Evolutionary conservation across 768 basidiomycete species (phyloP).

Genomic region (Tricholoma sp.): DNA sequence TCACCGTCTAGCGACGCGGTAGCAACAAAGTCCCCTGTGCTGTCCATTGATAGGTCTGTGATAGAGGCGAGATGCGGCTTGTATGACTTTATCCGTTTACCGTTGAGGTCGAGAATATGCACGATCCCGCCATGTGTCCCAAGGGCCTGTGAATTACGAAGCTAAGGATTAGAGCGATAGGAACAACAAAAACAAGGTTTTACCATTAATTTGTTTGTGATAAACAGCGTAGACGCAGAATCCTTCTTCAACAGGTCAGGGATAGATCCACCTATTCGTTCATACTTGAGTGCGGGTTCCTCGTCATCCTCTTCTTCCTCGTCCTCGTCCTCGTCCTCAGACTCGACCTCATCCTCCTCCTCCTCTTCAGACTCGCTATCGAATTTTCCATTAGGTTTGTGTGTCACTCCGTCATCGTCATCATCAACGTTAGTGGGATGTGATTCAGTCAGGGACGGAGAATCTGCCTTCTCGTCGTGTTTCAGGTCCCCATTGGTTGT

Average conservation of each 20-base stretch:
- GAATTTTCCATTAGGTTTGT: constrained; percentile 19
- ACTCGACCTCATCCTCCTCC: constrained; percentile 13
- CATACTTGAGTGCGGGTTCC: constrained; percentile 90
- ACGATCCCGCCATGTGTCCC: constrained; percentile 94
- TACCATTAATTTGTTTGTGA: constrained; percentile 73
- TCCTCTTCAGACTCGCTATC: constrained; percentile 19
- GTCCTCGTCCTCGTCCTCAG: constrained; percentile 46
- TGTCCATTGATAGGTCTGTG: constrained; percentile 79
- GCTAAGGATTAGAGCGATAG: constrained; percentile 6
- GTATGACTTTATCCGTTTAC: constrained; percentile 82
- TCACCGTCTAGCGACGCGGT: not conserved
- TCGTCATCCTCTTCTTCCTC: constrained; percentile 78
- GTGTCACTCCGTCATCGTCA: constrained; percentile 10
- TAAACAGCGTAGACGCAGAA: constrained; percentile 76
- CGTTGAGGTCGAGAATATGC: constrained; percentile 75
- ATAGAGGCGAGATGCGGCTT: constrained; percentile 88
- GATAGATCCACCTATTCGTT: constrained; percentile 66
- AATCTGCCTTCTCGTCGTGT: constrained; percentile 5
- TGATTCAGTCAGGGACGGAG: not conserved
- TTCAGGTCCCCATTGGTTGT: constrained; percentile 1
- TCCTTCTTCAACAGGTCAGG: constrained; percentile 85
- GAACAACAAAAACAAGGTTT: not conserved
- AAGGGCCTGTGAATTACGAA: constrained; percentile 52
- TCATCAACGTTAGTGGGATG: not conserved
- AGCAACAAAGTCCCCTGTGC: constrained; percentile 39